Evolutionary conservation across 306 rosid genomes (phyloP).

Genomic region (Cyamopsis tetragonoloba): DNA sequence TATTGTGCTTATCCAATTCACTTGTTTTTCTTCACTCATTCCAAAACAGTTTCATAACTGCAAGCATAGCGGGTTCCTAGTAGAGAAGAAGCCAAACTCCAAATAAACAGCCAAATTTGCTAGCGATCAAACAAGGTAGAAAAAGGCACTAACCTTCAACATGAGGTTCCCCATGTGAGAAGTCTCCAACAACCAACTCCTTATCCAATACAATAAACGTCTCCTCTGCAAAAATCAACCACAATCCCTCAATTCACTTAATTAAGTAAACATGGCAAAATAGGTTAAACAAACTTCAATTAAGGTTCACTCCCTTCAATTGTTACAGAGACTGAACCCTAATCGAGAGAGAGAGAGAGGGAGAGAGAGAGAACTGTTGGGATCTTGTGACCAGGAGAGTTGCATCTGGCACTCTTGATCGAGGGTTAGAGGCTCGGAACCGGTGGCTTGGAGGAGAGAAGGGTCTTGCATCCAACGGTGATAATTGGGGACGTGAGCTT

Average conservation of each 20-base stretch:
- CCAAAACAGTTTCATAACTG: no score
- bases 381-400: conserved; percentile 83
- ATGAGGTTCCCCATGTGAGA: conserved; percentile 67
- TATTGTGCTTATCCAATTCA: no score
- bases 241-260: no score
- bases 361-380: conserved; percentile 48
- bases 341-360: conserved; percentile 8
- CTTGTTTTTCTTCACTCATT: no score
- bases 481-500: conserved; percentile 72
- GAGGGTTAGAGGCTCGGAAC: conserved; percentile 80
- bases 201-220: conserved; percentile 81
- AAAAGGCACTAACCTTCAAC: conserved; percentile 51
- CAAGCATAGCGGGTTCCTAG: no score
- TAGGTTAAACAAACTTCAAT: no score
- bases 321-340: no score
- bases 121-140: neutral
- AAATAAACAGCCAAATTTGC: no score
- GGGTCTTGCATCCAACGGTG: conserved; percentile 87
- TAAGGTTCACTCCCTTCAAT: no score
- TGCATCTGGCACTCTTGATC: conserved; percentile 82
- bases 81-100: no score
- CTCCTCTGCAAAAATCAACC: conserved; percentile 52
- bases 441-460: conserved; percentile 80
- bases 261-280: no score
- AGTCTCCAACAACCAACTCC: conserved; percentile 53